Evolutionary conservation across 768 basidiomycete species (phyloP), one percentile per base, ranked within the genome.

Genomic region (Termitomyces sp.): DNA sequence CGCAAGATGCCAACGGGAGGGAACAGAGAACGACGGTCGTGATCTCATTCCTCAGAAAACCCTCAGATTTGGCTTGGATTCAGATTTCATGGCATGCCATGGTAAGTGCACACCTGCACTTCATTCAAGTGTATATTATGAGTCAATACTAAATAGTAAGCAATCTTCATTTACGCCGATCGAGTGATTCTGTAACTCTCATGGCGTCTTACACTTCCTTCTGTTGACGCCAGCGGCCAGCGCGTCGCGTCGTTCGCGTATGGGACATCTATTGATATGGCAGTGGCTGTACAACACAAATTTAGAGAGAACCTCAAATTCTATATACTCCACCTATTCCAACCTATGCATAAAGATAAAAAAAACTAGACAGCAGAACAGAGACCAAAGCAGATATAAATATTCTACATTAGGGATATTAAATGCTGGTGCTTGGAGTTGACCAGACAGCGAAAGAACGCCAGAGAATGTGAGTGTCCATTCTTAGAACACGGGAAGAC

Each of bases 1-100:
- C 71, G 74, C 18, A 74, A 71, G 57, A 40, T 60, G 22, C 69
- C 68, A 8, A 39, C 56, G 24, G 65, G 61, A 27, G 69, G 65
- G 26, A 60, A 55, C 13, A 64, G 65, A 37, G 61, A 64, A 37
- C 64, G 62, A 44, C 63, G 67, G 16, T 22, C 48, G n/a, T 58
- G 43, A 55, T 37, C 36, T 2, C 14, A 16, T 37, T 16, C 4
- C 9, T 32, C 30, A 47, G 27, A 18, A 32, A 32, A 8, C 22
- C 18, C 22, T 37, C 34, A 26, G n/a, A 12, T 48, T n/a, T 14
- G 47, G n/a, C 14, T 32, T n/a, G 30, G 30, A 32, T 5, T 3
- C 7, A 30, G 18, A 4, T 10, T 32, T n/a, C 1, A 26, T 26
- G 24, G 13, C 7, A 30, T 4, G 30, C 22, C 45, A 30, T 46